Evolutionary conservation across 176 grass and related monocot genomes (phyloP), one percentile per base, ranked within the genome.

Genomic region (Bonia amplexicaulis): DNA sequence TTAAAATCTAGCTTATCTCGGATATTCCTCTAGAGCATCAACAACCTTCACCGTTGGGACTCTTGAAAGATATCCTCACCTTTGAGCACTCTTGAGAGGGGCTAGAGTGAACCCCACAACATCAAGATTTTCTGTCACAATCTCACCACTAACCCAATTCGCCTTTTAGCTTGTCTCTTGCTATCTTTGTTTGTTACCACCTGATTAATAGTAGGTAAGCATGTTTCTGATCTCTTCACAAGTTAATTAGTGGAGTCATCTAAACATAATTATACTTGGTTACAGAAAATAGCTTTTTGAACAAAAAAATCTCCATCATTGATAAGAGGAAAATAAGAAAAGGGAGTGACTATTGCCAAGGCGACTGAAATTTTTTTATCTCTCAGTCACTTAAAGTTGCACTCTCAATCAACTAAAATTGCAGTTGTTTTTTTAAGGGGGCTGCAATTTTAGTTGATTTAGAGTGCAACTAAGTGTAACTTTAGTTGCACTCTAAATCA

Each of bases 91-190:
- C 71, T 40, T 33, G 6, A 54, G 71, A 53, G 20, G 20, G 54
- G 4, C 22, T 76, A 77, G 27, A 77, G 44, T 54, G 45, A 89
- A 76, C 2, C 46, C 17, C 33, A 82, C 20, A 73, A 66, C 12
- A 57, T 74, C 26, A 17, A 85, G 13, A 82, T 69, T 78, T 82
- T 63, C 53, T 9, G 2, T 45, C 31, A 6, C 37, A 27, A 51
- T 49, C 51, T 44, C 37, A 39, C 31, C 29, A 17, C 73, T 72
- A 59, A 78, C 59, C 27, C 25, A 46, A n/a, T 66, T 65, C 9
- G 6, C 27, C 15, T 78, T 82, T 72, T 57, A 90, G 78, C 40
- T 86, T 89, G 70, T 63, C 54, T 63, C 53, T 81, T 77, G 25
- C 7, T 70, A 81, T 44, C 64, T 63, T 26, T 53, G 44, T 40